These are phyloP conservation scores for Paracoccidioides brasiliensis DNA, from an alignment of 2,329 filamentous ascomycete genomes.

Conservation along the genomic window DNA sequence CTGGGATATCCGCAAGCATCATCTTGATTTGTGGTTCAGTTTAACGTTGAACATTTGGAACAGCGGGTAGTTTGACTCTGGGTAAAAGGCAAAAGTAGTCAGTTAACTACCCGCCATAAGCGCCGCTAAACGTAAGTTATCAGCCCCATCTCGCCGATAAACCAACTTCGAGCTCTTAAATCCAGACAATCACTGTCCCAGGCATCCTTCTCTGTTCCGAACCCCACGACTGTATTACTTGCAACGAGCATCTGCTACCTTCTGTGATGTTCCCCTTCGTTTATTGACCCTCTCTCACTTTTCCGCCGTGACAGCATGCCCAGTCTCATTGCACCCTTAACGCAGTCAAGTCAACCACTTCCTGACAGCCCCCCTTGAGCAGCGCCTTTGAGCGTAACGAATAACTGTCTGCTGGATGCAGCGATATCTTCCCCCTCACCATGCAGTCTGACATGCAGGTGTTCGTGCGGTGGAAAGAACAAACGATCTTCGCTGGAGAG, in stretches of 20 bases:
- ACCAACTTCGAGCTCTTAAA: not conserved
- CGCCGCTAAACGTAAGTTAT: not conserved
- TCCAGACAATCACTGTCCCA: not conserved
- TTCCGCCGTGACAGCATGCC: conserved; percentile 19
- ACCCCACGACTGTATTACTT: not conserved
- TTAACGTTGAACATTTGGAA: not conserved
- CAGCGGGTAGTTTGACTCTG: not conserved
- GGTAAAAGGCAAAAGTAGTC: not conserved
- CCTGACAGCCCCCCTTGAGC: not conserved
- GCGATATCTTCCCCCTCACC: conserved; percentile 3
- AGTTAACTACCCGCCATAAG: not conserved
- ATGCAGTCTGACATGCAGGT: conserved; percentile 68
- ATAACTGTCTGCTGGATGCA: conserved; percentile 2
- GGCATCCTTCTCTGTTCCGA: not conserved
- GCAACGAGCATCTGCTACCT: not conserved
- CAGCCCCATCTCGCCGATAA: not conserved
- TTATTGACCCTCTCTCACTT: conserved; percentile 3
- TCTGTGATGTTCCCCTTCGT: conserved; percentile 7
- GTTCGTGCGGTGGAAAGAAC: conserved; percentile 87
- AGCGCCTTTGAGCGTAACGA: not conserved
- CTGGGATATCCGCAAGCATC: not conserved
- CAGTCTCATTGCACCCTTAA: conserved; percentile 11
- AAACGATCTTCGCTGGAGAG: conserved; percentile 92
- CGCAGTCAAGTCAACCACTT: conserved; percentile 7
- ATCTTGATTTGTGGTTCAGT: not conserved